Base-by-base conservation (phyloP, 2,329 filamentous ascomycete genomes). In the Microdochium trichocladiopsis region DNA sequence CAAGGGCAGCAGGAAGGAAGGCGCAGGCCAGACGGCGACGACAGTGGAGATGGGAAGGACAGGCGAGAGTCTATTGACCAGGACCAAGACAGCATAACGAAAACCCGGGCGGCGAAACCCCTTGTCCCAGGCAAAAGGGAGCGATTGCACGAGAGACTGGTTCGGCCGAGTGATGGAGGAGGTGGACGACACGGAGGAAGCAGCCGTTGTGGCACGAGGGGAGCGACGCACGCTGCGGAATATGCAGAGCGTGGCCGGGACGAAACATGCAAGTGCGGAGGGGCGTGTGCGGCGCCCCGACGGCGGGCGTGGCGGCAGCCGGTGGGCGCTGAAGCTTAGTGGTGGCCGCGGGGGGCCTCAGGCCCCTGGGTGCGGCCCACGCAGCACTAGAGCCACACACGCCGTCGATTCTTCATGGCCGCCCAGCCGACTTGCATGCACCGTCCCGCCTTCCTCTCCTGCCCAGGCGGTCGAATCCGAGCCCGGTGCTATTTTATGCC, bases 131-230 rank as follows among this genome's bases (percentile, higher is more conserved):
- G n/a, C n/a, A 45, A 16, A 23, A 18, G 6, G 16, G 11, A 18
- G 12, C 6, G 9, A 45, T 21, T 3, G 21, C 41, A 45, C 41
- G 41, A 45, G 41, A 45, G 6, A n/a, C n/a, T n/a, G n/a, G 41
- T 45, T 45, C 41, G 41, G 41, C 41, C 41, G 41, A 45, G 41
- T 45, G 41, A 45, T 45, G 41, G 41, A 45, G 41, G 41, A 45
- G 41, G 22, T 16, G 18, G 41, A 45, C n/a, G 18, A 14, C 6
- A 41, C 11, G 11, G 36, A 45, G 41, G 14, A 18, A 18, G 41
- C 41, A 18, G 41, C 41, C 41, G 41, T 45, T 45, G 41, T 45
- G 41, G 41, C 41, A 45, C 41, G 41, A 45, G 41, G 41, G 21
- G 41, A 16, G 41, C 41, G 41, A 45, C 18, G 41, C 41, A 45